A percentile compares a stretch with the other conserved stretches of the same genome.
phyloP scores from a whole-genome alignment of 495 filamentous ascomycete species.

The Opeltia flavorubescens region DNA sequence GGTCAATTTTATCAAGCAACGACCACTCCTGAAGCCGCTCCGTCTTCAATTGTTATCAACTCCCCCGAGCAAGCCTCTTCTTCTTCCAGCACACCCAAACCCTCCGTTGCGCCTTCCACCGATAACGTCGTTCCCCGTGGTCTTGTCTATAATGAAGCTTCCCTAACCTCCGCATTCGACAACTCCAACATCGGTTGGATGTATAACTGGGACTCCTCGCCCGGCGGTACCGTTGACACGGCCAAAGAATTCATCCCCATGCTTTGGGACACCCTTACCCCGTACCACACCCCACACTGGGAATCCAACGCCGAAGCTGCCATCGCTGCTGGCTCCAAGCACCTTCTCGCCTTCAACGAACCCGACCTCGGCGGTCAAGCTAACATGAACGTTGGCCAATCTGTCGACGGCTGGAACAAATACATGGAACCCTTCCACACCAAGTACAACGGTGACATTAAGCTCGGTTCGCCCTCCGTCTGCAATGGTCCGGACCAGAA shows the following conservation, averaged over 20 bases:
- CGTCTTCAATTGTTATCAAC: background rate
- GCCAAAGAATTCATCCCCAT: conserved; percentile 55
- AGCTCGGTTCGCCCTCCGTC: conserved; percentile 61
- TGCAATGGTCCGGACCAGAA: conserved; percentile 56
- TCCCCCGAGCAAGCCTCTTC: conserved; percentile 11
- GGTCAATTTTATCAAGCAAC: background rate
- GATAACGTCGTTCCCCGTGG: conserved; percentile 41
- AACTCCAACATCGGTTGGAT: conserved; percentile 43
- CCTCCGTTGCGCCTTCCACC: conserved; percentile 27
- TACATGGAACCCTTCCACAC: conserved; percentile 47
- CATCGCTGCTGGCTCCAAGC: conserved; percentile 41
- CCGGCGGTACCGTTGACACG: conserved; percentile 22
- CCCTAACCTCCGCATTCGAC: conserved; percentile 36
- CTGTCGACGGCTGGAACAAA: conserved; percentile 43
- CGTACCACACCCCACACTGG: conserved; percentile 43
- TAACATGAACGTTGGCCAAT: conserved; percentile 43
- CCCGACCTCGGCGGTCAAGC: conserved; percentile 54
- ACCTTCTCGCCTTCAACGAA: conserved; percentile 77
- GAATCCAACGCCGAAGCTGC: conserved; percentile 37
- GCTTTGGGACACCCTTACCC: conserved; percentile 45
- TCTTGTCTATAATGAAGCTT: conserved; percentile 62
- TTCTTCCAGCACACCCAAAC: conserved; percentile 22
- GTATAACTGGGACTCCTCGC: conserved; percentile 60
- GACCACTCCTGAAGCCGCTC: background rate
- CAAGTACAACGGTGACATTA: conserved; percentile 40